phyloP scores from a whole-genome alignment of 495 filamentous ascomycete species.

The Aspergillus diversus region DNA sequence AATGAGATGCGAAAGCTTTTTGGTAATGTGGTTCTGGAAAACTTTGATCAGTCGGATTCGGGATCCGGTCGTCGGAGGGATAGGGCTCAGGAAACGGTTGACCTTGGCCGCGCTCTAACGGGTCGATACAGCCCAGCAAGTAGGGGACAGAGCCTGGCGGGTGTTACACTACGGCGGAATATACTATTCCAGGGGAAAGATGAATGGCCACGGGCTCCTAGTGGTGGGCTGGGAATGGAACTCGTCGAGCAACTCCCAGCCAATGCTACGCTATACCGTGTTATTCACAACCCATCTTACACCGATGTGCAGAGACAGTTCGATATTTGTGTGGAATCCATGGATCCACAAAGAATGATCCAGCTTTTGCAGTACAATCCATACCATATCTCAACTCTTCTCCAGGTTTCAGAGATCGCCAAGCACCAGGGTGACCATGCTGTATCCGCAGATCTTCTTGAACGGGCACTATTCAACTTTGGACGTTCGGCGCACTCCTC shows the following conservation, averaged over 20 bases:
- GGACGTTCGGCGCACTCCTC: constrained; percentile 80
- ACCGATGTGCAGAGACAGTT: constrained; percentile 76
- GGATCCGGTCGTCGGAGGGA: constrained; percentile 57
- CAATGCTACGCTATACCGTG: constrained; percentile 59
- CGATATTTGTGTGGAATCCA: constrained; percentile 74
- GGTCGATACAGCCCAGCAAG: constrained; percentile 61
- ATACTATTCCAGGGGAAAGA: constrained; percentile 88
- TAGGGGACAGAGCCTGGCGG: constrained; percentile 63
- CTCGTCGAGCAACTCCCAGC: constrained; percentile 61
- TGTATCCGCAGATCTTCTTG: constrained; percentile 82
- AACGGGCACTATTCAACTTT: constrained; percentile 91
- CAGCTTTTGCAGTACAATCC: constrained; percentile 70
- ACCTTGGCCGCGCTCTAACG: constrained; percentile 71
- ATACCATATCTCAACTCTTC: constrained; percentile 90
- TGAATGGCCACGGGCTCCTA: constrained; percentile 81
- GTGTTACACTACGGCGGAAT: constrained; percentile 73
- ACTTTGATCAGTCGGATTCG: constrained; percentile 56
- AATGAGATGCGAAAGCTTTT: constrained; percentile 97
- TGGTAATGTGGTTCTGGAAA: constrained; percentile 75
- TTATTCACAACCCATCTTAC: constrained; percentile 77
- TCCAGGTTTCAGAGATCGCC: constrained; percentile 90
- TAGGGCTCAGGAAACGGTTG: constrained; percentile 58
- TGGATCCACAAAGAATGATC: constrained; percentile 76
- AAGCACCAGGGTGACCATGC: constrained; percentile 87
- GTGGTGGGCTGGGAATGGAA: constrained; percentile 85